A percentile compares a stretch with the other conserved stretches of the same genome.
Conservation (phyloP, 305 asterid genomes). For the Fraxinus floribunda region DNA sequence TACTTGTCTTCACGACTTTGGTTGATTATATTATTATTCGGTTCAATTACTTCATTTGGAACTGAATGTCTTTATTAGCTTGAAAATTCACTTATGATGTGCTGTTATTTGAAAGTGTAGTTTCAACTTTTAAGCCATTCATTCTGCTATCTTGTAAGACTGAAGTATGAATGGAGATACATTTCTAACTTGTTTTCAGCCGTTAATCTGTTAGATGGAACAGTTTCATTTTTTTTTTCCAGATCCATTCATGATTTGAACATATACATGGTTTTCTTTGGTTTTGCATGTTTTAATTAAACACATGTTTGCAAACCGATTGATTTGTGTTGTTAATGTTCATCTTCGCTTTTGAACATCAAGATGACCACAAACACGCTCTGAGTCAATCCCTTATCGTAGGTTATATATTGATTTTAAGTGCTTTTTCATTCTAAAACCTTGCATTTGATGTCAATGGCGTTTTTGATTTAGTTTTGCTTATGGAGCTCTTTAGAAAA, state of each 20-base stretch:
- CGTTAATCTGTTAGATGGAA: background rate
- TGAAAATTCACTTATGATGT: background rate
- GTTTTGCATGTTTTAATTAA: background rate
- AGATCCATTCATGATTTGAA: background rate
- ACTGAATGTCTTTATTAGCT: background rate
- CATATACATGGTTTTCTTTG: background rate
- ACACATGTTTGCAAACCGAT: background rate
- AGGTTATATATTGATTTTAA: background rate
- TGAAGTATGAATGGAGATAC: background rate
- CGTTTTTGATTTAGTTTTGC: background rate
- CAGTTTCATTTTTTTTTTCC: background rate
- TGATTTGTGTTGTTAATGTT: background rate
- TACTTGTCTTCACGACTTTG: background rate
- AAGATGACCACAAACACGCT: background rate
- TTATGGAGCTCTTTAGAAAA: background rate
- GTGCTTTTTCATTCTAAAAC: background rate
- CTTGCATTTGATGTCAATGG: background rate
- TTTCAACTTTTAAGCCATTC: background rate
- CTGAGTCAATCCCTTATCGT: background rate
- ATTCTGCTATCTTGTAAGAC: background rate
- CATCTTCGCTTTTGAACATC: background rate
- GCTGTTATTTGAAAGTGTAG: background rate
- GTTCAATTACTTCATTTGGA: background rate
- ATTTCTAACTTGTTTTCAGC: background rate
- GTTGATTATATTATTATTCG: background rate